Evolutionary conservation across 129 eudicot genomes (phyloP).

Genomic region (Chrysanthemum seticuspe): DNA sequence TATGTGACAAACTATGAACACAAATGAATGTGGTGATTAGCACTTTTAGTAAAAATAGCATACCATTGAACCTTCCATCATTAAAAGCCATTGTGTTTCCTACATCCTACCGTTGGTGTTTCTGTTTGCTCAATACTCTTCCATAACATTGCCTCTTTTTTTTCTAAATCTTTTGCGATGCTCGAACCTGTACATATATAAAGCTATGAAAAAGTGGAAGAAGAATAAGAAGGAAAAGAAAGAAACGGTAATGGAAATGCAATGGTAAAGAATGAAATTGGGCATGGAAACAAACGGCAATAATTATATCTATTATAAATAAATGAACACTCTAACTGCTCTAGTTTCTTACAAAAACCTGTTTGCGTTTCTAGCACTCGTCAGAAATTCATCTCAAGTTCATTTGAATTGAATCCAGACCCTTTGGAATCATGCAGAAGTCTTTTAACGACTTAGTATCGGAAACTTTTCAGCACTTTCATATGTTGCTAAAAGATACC

Average conservation of each 20-base stretch:
- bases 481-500: no score
- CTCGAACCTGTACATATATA: constrained; percentile 55
- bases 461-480: no score
- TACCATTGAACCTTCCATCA: constrained; percentile 93
- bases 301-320: no score
- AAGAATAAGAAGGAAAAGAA: not conserved
- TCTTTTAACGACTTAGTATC: no score
- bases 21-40: constrained; percentile 4
- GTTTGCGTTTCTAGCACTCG: no score
- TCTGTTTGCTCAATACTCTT: constrained; percentile 77
- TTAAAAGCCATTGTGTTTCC: constrained; percentile 78
- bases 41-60: constrained; percentile 19
- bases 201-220: constrained; percentile 11
- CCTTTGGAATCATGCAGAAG: no score
- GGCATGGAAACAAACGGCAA: no score
- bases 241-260: not conserved
- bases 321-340: no score
- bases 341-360: no score
- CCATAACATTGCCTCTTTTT: constrained; percentile 95
- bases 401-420: no score
- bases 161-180: constrained; percentile 76
- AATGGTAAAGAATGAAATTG: no score
- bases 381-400: no score
- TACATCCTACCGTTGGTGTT: constrained; percentile 91
- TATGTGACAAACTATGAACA: not conserved